A percentile compares a stretch with the other conserved stretches of the same genome.
Conservation (phyloP, 2,329 filamentous ascomycete genomes). For the Aspergillus udagawae region DNA sequence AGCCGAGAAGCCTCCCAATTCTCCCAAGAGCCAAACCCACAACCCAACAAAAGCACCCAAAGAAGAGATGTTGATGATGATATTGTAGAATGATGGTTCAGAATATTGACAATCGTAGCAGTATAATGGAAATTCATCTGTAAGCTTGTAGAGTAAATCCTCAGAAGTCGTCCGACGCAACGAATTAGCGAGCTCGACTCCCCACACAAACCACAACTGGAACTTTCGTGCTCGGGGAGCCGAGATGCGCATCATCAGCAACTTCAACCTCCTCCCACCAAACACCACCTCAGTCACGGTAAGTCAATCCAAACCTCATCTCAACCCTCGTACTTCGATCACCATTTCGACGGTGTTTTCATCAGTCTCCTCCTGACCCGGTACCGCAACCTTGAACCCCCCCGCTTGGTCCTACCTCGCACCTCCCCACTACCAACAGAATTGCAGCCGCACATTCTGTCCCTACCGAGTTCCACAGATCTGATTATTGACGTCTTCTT, state of each 20-base stretch:
- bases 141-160: constrained; percentile 1
- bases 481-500: constrained; percentile 12
- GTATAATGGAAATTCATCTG: background rate
- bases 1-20: constrained; percentile 32
- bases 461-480: constrained; percentile 13
- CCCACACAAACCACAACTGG: constrained; percentile 21
- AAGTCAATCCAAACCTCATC: constrained; percentile 2
- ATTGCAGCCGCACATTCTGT: constrained; percentile 9
- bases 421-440: background rate
- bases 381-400: background rate
- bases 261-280: constrained; percentile 7
- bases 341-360: background rate
- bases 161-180: constrained; percentile 8
- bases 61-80: background rate
- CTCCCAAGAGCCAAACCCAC: constrained; percentile 12
- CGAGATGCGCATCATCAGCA: constrained; percentile 14
- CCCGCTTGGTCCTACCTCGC: background rate
- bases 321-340: background rate
- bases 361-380: background rate
- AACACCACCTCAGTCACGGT: constrained; percentile 8
- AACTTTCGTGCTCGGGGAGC: constrained; percentile 1
- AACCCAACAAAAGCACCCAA: background rate
- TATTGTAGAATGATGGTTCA: background rate
- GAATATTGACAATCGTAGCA: background rate
- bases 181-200: constrained; percentile 20